These are phyloP conservation scores for Priceomyces fermenticarens DNA, from an alignment of 805 yeast genomes.

Conservation along the genomic window DNA sequence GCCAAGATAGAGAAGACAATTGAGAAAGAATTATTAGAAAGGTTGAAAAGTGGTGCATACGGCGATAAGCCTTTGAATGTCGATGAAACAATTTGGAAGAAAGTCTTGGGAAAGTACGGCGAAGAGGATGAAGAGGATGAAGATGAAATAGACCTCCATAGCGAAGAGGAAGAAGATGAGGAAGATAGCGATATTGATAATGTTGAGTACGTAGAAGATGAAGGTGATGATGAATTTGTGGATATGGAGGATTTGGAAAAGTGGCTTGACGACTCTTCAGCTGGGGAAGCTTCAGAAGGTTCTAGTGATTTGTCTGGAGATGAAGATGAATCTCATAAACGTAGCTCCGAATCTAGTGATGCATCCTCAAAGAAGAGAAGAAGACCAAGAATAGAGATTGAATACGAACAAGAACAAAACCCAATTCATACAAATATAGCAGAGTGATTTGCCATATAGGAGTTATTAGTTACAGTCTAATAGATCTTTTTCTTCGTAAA, in stretches of 20 bases:
- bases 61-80: conserved; percentile 98
- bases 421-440: conserved; percentile 34
- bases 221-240: conserved; percentile 82
- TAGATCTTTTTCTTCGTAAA: neutral
- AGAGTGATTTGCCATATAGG: neutral
- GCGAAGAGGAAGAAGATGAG: conserved; percentile 35
- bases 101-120: conserved; percentile 72
- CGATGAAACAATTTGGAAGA: conserved; percentile 94
- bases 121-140: conserved; percentile 60
- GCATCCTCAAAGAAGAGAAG: conserved; percentile 47
- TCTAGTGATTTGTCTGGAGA: conserved; percentile 18
- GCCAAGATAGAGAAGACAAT: conserved; percentile 96
- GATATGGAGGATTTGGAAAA: conserved; percentile 91
- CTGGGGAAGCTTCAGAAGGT: conserved; percentile 32
- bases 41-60: conserved; percentile 96
- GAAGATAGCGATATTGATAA: conserved; percentile 56
- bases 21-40: conserved; percentile 89
- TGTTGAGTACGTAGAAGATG: conserved; percentile 88
- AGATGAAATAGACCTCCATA: conserved; percentile 47
- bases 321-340: conserved; percentile 33
- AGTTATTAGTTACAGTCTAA: neutral
- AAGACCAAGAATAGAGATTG: conserved; percentile 77
- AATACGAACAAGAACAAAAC: conserved; percentile 54
- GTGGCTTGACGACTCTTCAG: conserved; percentile 62
- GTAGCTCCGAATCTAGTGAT: conserved; percentile 29